Evolutionary conservation across 2,329 filamentous ascomycete species (phyloP).

Genomic region (Trichoderma breve): DNA sequence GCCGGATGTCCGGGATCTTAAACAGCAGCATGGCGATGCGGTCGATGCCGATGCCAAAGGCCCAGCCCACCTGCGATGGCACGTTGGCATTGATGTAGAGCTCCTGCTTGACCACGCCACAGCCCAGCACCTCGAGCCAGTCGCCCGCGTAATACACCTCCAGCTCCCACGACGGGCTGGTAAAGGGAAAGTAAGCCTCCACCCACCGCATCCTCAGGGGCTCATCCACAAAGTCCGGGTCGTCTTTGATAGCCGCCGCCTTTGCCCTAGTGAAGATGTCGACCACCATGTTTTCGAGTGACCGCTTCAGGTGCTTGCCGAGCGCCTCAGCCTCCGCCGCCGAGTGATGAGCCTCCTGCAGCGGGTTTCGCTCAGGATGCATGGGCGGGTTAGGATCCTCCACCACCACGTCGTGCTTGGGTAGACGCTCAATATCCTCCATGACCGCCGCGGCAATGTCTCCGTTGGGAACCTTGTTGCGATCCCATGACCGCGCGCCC

Average conservation of each 20-base stretch:
- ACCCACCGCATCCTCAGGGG: constrained; percentile 89
- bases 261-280: constrained; percentile 82
- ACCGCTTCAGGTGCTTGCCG: constrained; percentile 80
- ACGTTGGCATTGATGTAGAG: constrained; percentile 76
- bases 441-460: constrained; percentile 65
- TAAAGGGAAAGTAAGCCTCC: constrained; percentile 97
- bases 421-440: constrained; percentile 68
- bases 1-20: constrained; percentile 89
- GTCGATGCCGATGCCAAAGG: constrained; percentile 91
- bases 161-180: constrained; percentile 90
- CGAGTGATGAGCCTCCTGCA: constrained; percentile 70
- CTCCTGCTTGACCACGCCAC: constrained; percentile 81
- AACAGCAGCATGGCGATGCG: constrained; percentile 97
- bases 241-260: constrained; percentile 56
- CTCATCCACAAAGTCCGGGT: constrained; percentile 56
- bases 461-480: constrained; percentile 54
- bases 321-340: constrained; percentile 78
- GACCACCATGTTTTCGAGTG: constrained; percentile 84
- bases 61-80: constrained; percentile 80
- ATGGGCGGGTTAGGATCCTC: constrained; percentile 80
- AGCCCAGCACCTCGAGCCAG: constrained; percentile 96
- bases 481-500: constrained; percentile 85
- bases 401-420: constrained; percentile 71
- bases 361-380: constrained; percentile 75
- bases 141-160: constrained; percentile 93